These are phyloP conservation scores for Clavispora vitiphila DNA, from an alignment of 805 yeast species.

Conservation along the genomic window DNA sequence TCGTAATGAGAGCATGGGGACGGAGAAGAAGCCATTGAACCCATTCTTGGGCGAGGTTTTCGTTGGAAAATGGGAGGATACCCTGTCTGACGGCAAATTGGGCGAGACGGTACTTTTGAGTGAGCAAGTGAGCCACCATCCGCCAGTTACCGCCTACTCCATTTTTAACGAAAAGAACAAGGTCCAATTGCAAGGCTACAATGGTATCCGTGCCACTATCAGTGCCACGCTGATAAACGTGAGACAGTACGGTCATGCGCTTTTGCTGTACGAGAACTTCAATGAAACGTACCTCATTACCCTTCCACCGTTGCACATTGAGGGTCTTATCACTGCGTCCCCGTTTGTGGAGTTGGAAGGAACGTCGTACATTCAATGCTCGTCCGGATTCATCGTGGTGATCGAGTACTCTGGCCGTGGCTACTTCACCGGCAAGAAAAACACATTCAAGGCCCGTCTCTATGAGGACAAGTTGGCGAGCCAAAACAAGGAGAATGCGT, in stretches of 20 bases:
- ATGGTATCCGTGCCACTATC: conserved; percentile 81
- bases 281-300: conserved; percentile 72
- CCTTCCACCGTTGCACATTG: conserved; percentile 92
- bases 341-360: conserved; percentile 96
- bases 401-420: conserved; percentile 90
- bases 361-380: conserved; percentile 74
- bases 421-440: conserved; percentile 91
- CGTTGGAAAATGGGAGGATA: conserved; percentile 79
- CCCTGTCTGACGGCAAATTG: conserved; percentile 38
- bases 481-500: conserved; percentile 52
- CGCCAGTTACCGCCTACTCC: conserved; percentile 93
- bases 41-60: conserved; percentile 95
- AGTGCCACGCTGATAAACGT: conserved; percentile 75
- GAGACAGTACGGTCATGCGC: conserved; percentile 89
- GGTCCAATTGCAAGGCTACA: conserved; percentile 78
- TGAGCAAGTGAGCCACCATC: conserved; percentile 97
- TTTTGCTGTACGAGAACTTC: conserved; percentile 57
- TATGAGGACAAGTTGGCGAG: conserved; percentile 48
- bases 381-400: conserved; percentile 67
- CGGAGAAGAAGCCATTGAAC: conserved; percentile 94
- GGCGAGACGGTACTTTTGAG: conserved; percentile 78
- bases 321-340: conserved; percentile 83
- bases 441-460: conserved; percentile 82
- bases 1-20: conserved; percentile 86
- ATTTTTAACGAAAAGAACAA: conserved; percentile 68